Conservation (phyloP, 208 protist genomes). For the Spongospora subterranea region DNA sequence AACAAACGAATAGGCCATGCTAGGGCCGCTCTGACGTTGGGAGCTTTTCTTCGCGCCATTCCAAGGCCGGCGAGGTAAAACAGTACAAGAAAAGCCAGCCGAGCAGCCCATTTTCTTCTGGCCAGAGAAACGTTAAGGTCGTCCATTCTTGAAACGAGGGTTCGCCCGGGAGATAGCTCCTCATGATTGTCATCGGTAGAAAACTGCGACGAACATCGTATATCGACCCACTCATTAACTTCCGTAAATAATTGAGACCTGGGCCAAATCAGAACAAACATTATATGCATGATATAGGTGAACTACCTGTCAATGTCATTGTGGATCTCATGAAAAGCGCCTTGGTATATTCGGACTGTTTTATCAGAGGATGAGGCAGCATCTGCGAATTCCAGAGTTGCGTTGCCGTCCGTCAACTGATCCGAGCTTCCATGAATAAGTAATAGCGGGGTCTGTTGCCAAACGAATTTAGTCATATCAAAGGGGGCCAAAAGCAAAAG, state of each 20-base stretch:
- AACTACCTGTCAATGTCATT: constrained; percentile 51
- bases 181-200: no score
- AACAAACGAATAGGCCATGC: not conserved
- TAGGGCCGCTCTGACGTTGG: not conserved
- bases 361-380: not conserved
- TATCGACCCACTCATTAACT: not conserved
- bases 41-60: not conserved
- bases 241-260: not conserved
- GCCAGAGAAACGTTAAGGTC: no score
- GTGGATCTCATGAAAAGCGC: constrained; percentile 43
- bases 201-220: not conserved
- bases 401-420: constrained; percentile 15
- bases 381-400: not conserved
- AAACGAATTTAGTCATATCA: not conserved
- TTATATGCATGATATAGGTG: not conserved
- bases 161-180: not conserved
- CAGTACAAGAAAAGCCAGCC: not conserved
- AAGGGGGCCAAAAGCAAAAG: no score
- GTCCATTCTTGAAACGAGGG: not conserved
- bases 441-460: not conserved
- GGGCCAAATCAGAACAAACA: not conserved
- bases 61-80: not conserved
- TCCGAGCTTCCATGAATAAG: constrained; percentile 45
- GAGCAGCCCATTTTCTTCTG: not conserved
- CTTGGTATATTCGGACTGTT: constrained; percentile 32